Evolutionary conservation across 768 basidiomycete genomes (phyloP).

Genomic region (Lactarius trivialis): DNA sequence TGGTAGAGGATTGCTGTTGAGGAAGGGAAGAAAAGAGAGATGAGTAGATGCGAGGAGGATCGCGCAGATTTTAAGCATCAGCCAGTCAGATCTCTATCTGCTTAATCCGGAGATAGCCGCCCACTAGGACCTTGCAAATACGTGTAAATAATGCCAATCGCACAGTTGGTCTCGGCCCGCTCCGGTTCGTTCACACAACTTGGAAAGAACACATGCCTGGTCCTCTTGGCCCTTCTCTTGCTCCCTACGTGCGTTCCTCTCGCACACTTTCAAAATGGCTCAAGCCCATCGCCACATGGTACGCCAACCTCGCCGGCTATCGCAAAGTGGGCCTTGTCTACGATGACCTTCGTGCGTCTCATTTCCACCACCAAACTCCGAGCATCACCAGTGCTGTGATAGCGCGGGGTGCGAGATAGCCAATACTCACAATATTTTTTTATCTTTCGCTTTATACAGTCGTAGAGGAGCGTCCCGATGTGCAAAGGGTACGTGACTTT

Average conservation of each 20-base stretch:
- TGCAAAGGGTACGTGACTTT: conserved; percentile 63
- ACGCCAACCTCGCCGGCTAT: conserved; percentile 75
- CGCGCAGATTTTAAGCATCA: conserved; percentile 28
- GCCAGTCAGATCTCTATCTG: conserved; percentile 13
- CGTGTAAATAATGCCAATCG: conserved; percentile 34
- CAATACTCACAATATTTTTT: conserved; percentile 14
- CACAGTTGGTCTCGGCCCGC: conserved; percentile 23
- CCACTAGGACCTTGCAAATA: conserved; percentile 29
- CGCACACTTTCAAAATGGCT: conserved; percentile 60
- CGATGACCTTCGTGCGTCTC: conserved; percentile 85
- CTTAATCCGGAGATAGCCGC: conserved; percentile 21
- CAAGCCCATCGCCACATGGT: conserved; percentile 77
- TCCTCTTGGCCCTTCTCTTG: conserved; percentile 68
- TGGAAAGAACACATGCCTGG: conserved; percentile 34
- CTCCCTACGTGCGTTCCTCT: conserved; percentile 65
- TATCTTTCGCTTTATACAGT: conserved; percentile 36
- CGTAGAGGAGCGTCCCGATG: conserved; percentile 68
- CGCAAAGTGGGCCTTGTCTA: conserved; percentile 84
- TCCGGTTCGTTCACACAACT: background rate
- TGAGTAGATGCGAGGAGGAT: conserved; percentile 22
- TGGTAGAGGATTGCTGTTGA: conserved; percentile 30
- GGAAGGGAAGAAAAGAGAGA: conserved; percentile 29
- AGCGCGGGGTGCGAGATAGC: background rate
- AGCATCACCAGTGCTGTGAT: background rate
- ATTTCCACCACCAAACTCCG: conserved; percentile 9